Conservation (phyloP, 257 asterid species). For the Primulina tabacum region DNA sequence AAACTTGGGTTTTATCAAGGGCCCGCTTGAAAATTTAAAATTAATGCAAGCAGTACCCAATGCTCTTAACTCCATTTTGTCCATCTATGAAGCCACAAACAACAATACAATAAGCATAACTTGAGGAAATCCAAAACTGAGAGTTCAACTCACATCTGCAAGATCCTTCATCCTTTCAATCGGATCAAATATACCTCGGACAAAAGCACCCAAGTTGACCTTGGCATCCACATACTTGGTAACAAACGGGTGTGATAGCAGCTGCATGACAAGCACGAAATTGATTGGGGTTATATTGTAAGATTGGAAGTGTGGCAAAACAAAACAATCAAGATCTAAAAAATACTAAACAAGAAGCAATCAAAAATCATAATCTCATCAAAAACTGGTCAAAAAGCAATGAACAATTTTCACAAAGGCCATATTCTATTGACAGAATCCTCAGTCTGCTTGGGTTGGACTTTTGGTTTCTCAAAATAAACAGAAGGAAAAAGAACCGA, state of each 20-base stretch:
- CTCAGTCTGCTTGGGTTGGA: background rate
- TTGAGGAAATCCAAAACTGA: constrained; percentile 16
- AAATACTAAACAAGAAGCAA: constrained; percentile 1
- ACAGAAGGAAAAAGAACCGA: background rate
- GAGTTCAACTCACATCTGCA: constrained; percentile 78
- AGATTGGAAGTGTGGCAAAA: background rate
- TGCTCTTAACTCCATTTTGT: background rate
- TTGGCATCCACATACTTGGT: constrained; percentile 52
- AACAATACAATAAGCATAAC: background rate
- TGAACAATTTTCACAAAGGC: background rate
- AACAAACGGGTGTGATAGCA: constrained; percentile 83
- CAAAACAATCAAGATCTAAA: background rate
- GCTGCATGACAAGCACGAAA: constrained; percentile 42
- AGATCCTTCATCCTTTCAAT: constrained; percentile 85
- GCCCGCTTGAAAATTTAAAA: background rate
- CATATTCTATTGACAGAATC: background rate
- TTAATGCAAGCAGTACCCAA: background rate
- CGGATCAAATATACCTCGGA: constrained; percentile 80
- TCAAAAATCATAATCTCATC: too few species aligned
- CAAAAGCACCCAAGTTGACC: constrained; percentile 78
- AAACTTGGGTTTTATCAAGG: background rate
- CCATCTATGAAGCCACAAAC: background rate
- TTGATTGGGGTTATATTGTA: background rate
- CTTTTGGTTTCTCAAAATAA: background rate
- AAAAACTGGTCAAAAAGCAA: background rate